Evolutionary conservation across 345 rosid species (phyloP).

Genomic region (Ceriops decandra): DNA sequence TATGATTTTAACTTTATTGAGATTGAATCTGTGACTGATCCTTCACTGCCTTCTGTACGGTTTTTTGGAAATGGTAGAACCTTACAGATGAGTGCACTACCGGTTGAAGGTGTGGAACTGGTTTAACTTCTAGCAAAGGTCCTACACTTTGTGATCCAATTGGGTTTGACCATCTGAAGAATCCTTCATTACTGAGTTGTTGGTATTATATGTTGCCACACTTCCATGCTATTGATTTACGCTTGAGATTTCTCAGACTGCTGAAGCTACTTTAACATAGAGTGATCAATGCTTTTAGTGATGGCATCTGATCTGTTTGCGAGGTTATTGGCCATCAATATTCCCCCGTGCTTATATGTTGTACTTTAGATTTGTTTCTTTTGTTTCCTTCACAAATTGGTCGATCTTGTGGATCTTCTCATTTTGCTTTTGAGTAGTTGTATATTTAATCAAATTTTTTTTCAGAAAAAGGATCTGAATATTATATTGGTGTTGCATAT

Average conservation of each 20-base stretch:
- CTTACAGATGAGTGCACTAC: slow-evolving; percentile 67
- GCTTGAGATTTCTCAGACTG: slow-evolving; percentile 7
- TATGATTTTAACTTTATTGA: slow-evolving; percentile 76
- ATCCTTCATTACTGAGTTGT: not conserved
- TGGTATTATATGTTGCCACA: not conserved
- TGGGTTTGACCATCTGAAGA: not conserved
- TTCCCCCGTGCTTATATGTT: slow-evolving; percentile 10
- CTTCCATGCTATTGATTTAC: not conserved
- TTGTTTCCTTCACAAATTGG: not conserved
- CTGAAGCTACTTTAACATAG: not conserved
- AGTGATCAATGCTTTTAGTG: slow-evolving; percentile 3
- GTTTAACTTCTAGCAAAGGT: slow-evolving; percentile 28
- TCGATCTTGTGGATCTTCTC: slow-evolving; percentile 15
- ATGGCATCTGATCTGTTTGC: not conserved
- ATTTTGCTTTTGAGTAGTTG: slow-evolving; percentile 3
- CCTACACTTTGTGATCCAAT: not conserved
- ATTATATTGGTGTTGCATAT: not conserved
- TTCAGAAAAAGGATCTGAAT: not conserved
- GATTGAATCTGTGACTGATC: slow-evolving; percentile 84
- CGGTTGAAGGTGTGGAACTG: slow-evolving; percentile 62
- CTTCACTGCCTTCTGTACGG: slow-evolving; percentile 77
- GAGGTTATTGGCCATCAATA: slow-evolving; percentile 7
- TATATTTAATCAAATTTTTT: slow-evolving; percentile 12
- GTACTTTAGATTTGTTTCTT: not conserved
- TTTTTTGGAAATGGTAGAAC: slow-evolving; percentile 73